Evolutionary conservation across 768 basidiomycete species (phyloP).

Genomic region (Fistulinella prunicolor): DNA sequence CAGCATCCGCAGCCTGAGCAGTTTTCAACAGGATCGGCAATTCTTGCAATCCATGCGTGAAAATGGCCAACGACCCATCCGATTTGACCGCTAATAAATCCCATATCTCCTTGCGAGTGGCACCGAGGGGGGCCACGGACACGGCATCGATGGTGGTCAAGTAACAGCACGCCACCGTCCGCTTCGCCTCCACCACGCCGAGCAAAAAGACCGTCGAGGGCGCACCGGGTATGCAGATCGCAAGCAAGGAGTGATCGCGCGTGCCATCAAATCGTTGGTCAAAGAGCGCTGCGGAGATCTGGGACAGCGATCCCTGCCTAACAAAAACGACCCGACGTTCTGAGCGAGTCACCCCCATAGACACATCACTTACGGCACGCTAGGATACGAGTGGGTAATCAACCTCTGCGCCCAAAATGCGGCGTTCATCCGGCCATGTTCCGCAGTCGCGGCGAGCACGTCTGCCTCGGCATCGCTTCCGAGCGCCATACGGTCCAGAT

Average conservation of each 20-base stretch:
- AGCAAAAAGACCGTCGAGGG: slow-evolving; percentile 49
- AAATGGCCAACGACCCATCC: slow-evolving; percentile 49
- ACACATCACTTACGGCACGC: slow-evolving; percentile 46
- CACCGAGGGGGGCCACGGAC: slow-evolving; percentile 55
- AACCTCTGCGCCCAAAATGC: slow-evolving; percentile 72
- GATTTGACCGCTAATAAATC: slow-evolving; percentile 71
- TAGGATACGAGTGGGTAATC: slow-evolving; percentile 44
- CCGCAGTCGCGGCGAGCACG: slow-evolving; percentile 37
- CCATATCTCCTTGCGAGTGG: slow-evolving; percentile 58
- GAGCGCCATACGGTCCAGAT: slow-evolving; percentile 67
- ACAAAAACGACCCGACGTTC: slow-evolving; percentile 3
- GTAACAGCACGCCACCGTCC: slow-evolving; percentile 40
- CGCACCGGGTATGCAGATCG: slow-evolving; percentile 51
- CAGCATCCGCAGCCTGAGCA: slow-evolving; percentile 10
- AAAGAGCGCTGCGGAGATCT: slow-evolving; percentile 57
- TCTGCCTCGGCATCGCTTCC: slow-evolving; percentile 50
- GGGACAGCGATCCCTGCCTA: slow-evolving; percentile 17
- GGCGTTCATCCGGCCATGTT: slow-evolving; percentile 66
- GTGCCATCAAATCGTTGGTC: slow-evolving; percentile 64
- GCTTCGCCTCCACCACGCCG: slow-evolving; percentile 37
- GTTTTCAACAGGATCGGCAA: slow-evolving; percentile 36
- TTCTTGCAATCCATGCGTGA: slow-evolving; percentile 59
- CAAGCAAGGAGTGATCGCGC: slow-evolving; percentile 49
- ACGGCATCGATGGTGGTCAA: slow-evolving; percentile 42
- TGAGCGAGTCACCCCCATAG: background rate